Base-by-base conservation (phyloP, 2,329 filamentous ascomycete species). In the Aspergillus candidus region DNA sequence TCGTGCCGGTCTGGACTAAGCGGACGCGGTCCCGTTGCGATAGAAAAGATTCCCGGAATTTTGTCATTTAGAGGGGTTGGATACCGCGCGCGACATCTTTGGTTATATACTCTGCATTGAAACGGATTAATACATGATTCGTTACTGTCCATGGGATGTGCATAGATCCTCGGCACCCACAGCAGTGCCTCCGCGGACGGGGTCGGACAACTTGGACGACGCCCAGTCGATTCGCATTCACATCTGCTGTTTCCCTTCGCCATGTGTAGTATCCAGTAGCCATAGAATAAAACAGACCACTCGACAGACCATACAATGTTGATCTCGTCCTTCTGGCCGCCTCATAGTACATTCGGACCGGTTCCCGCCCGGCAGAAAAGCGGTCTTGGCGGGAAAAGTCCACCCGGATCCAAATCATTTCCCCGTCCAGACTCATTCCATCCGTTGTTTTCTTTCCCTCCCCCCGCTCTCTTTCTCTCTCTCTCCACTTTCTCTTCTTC, bases 1-100 rank as follows among this genome's bases (percentile, higher is more conserved):
- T 55, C 72, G 55, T 67, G 67, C 47, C 69, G 69, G 32, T 70
- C 74, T 57, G 76, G 78, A 54, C 58, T 91, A 27, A 27, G 22
- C 22, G 46, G 81, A 84, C 59, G 75, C 84, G 54, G 78, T 84
- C 12, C 79, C 81, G 52, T 60, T 88, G 67, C 85, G 91, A 71
- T 86, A 58, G 59, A 50, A 4, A 27, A 27, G 22, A 27, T 27
- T 8, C 7, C 22, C 22, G 3, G 7, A 27, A 27, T 27, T 27
- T 22, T 27, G 22, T 27, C 22, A 27, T 27, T 27, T 27, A 27
- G 22, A 27, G 22, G 22, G 22, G 22, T 27, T 27, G 22, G 22
- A 2, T 27, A 27, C 22, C 10, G 22, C 22, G 22, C 10, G 22
- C 22, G 22, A 27, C 22, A 8, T 27, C 22, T 27, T 27, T 27